phyloP scores from a whole-genome alignment of 148 eudicot species.

The Silene conica region DNA sequence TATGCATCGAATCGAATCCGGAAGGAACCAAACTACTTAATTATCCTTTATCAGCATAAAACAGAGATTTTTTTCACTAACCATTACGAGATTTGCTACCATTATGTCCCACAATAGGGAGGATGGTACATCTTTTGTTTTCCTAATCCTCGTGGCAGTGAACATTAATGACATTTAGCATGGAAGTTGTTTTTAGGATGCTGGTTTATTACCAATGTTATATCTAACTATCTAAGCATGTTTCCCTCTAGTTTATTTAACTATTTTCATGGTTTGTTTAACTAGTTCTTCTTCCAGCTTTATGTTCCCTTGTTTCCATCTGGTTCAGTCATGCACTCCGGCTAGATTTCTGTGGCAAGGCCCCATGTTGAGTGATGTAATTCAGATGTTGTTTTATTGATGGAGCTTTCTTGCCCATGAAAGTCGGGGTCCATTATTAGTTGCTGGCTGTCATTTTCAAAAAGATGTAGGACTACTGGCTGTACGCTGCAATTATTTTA shows the following conservation, averaged over 20 bases:
- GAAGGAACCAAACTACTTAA: background rate
- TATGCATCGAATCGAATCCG: background rate
- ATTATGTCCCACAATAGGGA: background rate
- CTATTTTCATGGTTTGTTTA: background rate
- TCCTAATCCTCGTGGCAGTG: background rate
- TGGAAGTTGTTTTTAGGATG: background rate
- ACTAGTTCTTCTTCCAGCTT: background rate
- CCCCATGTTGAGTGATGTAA: too few species aligned
- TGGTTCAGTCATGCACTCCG: background rate
- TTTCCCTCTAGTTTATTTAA: background rate
- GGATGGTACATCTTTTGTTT: background rate
- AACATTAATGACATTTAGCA: background rate
- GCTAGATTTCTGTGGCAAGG: background rate
- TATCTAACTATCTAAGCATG: background rate
- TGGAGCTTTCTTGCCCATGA: background rate
- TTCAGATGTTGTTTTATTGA: too few species aligned
- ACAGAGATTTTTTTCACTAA: background rate
- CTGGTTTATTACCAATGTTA: background rate
- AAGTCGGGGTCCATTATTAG: background rate
- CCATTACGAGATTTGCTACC: background rate
- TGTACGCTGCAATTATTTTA: background rate
- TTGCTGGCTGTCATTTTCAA: background rate
- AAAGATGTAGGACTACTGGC: background rate
- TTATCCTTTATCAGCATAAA: background rate
- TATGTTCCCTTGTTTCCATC: background rate